A percentile compares a stretch with the other conserved stretches of the same genome.
phyloP scores from a whole-genome alignment of 352 stramenopile species.

The Phytophthora palmivora region DNA sequence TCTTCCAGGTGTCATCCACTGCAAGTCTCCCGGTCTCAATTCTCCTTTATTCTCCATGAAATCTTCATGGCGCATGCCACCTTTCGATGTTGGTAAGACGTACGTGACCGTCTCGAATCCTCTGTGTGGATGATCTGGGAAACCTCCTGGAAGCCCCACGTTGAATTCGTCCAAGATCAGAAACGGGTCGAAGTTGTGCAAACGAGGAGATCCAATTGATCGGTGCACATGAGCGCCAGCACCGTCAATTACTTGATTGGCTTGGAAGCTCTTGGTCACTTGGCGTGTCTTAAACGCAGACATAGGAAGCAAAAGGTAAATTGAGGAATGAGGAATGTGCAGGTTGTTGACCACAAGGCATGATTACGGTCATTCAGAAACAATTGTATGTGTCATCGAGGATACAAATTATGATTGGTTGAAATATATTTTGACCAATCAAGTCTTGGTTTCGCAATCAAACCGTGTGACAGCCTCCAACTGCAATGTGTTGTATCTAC shows the following conservation, averaged over 20 bases:
- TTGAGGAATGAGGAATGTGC: slow-evolving; percentile 4
- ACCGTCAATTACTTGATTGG: slow-evolving; percentile 48
- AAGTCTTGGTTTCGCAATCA: neutral
- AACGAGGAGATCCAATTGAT: slow-evolving; percentile 48
- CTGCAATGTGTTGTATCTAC: too few relatives aligned
- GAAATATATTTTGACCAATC: neutral
- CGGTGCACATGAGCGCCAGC: slow-evolving; percentile 52
- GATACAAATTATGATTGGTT: slow-evolving; percentile 3
- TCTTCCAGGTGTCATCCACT: slow-evolving; percentile 57
- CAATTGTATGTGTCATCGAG: slow-evolving; percentile 11
- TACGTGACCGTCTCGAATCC: slow-evolving; percentile 94
- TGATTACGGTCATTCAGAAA: slow-evolving; percentile 13
- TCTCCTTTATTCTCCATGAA: slow-evolving; percentile 60
- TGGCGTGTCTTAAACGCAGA: slow-evolving; percentile 33
- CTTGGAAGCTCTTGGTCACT: slow-evolving; percentile 53
- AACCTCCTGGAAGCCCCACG: slow-evolving; percentile 65
- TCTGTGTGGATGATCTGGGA: slow-evolving; percentile 90
- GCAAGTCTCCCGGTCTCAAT: slow-evolving; percentile 46
- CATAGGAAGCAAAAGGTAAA: slow-evolving; percentile 15
- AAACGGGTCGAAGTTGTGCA: slow-evolving; percentile 53
- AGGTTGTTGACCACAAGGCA: neutral
- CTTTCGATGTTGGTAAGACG: slow-evolving; percentile 67
- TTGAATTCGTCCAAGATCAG: slow-evolving; percentile 58
- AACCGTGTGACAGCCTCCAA: slow-evolving; percentile 1
- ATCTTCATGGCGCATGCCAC: slow-evolving; percentile 90